A percentile compares a stretch with the other conserved stretches of the same genome.
These are phyloP conservation scores for Eucalyptus tenuipes DNA, from an alignment of 345 rosid species.

Conservation along the genomic window DNA sequence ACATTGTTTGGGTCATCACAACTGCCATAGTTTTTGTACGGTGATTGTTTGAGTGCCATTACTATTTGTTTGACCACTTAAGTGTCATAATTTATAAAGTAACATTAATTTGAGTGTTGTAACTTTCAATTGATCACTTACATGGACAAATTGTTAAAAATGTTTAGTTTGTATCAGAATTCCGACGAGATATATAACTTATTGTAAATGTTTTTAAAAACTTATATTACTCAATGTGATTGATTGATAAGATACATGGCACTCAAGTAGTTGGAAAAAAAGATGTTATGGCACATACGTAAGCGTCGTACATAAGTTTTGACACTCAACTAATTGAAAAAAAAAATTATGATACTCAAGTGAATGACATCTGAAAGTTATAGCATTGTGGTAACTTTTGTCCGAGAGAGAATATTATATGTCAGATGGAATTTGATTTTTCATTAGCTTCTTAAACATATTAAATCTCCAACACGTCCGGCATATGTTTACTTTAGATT, in stretches of 20 bases:
- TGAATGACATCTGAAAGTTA: background rate
- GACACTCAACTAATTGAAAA: background rate
- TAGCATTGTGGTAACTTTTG: background rate
- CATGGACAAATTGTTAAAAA: too few relatives aligned
- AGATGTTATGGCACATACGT: too few relatives aligned
- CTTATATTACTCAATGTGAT: background rate
- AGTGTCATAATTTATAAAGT: too few relatives aligned
- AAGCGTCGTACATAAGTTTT: rapidly evolving
- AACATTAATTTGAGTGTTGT: too few relatives aligned
- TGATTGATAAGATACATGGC: background rate
- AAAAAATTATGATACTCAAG: background rate
- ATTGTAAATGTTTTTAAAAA: too few relatives aligned
- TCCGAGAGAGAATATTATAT: background rate
- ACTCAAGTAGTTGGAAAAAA: too few relatives aligned
- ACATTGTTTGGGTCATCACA: background rate
- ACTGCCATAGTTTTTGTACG: too few relatives aligned
- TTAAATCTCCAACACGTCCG: background rate
- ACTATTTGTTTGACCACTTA: too few relatives aligned
- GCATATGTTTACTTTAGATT: background rate
- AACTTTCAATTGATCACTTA: too few relatives aligned
- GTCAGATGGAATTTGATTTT: background rate
- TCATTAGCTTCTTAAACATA: background rate
- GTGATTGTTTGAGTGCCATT: too few relatives aligned
- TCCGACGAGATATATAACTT: too few relatives aligned
- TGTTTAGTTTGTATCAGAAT: too few relatives aligned